phyloP scores from a whole-genome alignment of 768 basidiomycete genomes.

The Coprinellus micaceus region DNA sequence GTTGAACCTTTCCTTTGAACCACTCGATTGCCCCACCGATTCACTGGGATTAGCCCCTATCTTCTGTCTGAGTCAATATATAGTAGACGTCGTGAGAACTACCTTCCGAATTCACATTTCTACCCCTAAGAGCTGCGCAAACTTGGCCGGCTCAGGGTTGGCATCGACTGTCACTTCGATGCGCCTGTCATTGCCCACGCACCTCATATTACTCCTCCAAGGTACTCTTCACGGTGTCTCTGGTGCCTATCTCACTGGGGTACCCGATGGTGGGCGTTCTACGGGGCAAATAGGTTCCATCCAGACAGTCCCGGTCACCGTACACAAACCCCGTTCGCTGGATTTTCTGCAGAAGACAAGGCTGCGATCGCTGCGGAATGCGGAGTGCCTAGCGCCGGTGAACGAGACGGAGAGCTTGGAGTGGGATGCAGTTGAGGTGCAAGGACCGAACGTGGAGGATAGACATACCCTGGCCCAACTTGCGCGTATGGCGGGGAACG shows the following conservation, averaged over 20 bases:
- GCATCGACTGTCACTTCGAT: neutral
- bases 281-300: neutral
- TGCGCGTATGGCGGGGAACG: conserved; percentile 86
- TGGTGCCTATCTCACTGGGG: neutral
- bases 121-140: neutral
- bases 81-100: neutral
- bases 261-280: neutral
- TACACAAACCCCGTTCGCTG: conserved; percentile 58
- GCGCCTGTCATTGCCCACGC: neutral
- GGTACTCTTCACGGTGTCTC: neutral
- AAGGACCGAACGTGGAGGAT: conserved; percentile 77
- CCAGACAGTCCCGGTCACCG: conserved; percentile 45
- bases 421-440: conserved; percentile 67
- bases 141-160: neutral
- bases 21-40: too few species aligned
- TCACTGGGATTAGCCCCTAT: too few species aligned
- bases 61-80: too few species aligned
- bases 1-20: too few species aligned
- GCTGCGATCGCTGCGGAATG: conserved; percentile 42
- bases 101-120: neutral
- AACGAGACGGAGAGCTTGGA: conserved; percentile 35
- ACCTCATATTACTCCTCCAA: neutral
- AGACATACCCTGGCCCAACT: conserved; percentile 76
- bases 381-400: conserved; percentile 32
- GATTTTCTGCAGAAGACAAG: conserved; percentile 51